A percentile compares a stretch with the other conserved stretches of the same genome.
Conservation (phyloP, 352 stramenopile species). For the Pythium grandisporangium region DNA sequence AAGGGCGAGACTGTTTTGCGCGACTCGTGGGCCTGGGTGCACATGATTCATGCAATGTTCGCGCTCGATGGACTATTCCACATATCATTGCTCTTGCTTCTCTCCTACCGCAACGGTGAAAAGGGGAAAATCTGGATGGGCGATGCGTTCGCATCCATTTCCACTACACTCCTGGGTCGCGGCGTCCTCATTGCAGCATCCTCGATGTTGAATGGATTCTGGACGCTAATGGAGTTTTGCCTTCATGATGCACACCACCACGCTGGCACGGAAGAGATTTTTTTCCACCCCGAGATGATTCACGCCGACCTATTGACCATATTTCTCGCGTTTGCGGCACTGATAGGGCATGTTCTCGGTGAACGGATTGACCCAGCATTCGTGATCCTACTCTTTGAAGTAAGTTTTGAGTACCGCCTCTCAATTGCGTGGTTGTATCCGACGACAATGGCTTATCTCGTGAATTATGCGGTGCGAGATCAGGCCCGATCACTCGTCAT, state of each 20-base stretch:
- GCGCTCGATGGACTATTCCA: constrained; percentile 27
- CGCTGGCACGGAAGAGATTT: not conserved
- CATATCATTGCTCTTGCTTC: constrained; percentile 23
- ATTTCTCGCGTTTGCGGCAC: constrained; percentile 17
- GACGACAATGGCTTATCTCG: constrained; percentile 7
- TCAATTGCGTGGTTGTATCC: constrained; percentile 3
- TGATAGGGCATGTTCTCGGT: constrained; percentile 16
- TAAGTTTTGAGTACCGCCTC: constrained; percentile 10
- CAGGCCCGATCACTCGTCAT: constrained; percentile 9
- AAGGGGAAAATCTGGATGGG: constrained; percentile 32
- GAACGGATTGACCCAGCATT: constrained; percentile 17
- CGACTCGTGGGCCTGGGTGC: constrained; percentile 42
- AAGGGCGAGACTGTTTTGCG: constrained; percentile 15
- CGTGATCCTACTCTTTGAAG: constrained; percentile 11
- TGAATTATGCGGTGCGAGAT: constrained; percentile 7
- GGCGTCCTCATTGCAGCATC: constrained; percentile 21
- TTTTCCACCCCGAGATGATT: constrained; percentile 13
- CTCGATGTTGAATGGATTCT: constrained; percentile 29
- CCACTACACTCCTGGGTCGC: constrained; percentile 15
- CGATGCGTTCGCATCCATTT: constrained; percentile 36
- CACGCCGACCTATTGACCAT: constrained; percentile 25
- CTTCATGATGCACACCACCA: constrained; percentile 4
- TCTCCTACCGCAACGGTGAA: constrained; percentile 24
- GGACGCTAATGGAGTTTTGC: constrained; percentile 32
- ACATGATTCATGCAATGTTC: constrained; percentile 36